A percentile compares a stretch with the other conserved stretches of the same genome.
These are phyloP conservation scores for Platanthera zijinensis DNA, from an alignment of 106 monocot species.

Conservation along the genomic window DNA sequence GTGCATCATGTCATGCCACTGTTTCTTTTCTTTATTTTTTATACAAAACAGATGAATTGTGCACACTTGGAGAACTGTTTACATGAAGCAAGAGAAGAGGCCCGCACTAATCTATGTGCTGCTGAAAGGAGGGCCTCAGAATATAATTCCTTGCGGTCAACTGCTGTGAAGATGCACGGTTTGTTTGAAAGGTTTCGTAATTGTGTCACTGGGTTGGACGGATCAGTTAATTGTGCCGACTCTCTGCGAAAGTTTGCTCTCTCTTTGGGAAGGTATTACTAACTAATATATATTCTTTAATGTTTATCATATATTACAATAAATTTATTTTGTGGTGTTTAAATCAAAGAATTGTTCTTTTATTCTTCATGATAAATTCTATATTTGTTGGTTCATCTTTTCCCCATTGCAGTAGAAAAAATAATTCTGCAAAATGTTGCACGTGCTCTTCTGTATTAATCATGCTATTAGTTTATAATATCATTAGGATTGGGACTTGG, in stretches of 20 bases:
- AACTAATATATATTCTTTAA: not conserved
- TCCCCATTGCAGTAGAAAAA: too few species aligned
- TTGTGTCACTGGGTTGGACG: slow-evolving; percentile 52
- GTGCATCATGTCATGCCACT: not conserved
- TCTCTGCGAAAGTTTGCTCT: slow-evolving; percentile 63
- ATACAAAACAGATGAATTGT: slow-evolving; percentile 69
- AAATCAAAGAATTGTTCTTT: too few species aligned
- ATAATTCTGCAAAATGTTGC: too few species aligned
- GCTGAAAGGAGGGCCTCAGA: slow-evolving; percentile 87
- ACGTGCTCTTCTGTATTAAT: too few species aligned
- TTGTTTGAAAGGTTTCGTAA: slow-evolving; percentile 83
- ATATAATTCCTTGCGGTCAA: slow-evolving; percentile 61
- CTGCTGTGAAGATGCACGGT: slow-evolving; percentile 66
- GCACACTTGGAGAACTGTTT: slow-evolving; percentile 89
- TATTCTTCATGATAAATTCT: too few species aligned
- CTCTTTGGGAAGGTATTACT: slow-evolving; percentile 72
- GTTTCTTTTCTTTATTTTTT: not conserved
- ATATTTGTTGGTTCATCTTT: too few species aligned
- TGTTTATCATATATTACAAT: not conserved
- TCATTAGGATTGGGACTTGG: too few species aligned
- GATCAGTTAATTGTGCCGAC: slow-evolving; percentile 61
- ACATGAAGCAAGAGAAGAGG: slow-evolving; percentile 97
- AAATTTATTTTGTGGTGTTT: not conserved
- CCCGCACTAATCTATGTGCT: slow-evolving; percentile 79
- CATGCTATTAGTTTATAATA: too few species aligned